These are phyloP conservation scores for Ceratocystis cubensis DNA, from an alignment of 2,329 filamentous ascomycete genomes.

Conservation along the genomic window DNA sequence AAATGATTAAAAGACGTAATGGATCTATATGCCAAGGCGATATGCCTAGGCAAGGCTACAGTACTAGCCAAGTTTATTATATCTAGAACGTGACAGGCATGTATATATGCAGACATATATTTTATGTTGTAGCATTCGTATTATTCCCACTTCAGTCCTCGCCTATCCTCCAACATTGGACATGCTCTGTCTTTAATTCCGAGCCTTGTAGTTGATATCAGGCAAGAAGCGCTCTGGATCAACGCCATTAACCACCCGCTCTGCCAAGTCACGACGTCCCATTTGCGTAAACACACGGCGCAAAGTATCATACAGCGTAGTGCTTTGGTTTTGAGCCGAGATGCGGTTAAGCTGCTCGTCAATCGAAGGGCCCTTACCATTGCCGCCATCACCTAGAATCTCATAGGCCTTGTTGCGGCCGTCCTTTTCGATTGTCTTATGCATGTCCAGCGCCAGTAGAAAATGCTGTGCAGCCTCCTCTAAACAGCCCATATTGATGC, in stretches of 20 bases:
- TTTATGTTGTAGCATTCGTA: too few species aligned
- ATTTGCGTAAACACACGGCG: constrained; percentile 93
- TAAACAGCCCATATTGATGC: constrained; percentile 95
- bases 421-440: constrained; percentile 80
- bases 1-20: too few species aligned
- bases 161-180: too few species aligned
- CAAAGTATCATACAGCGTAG: constrained; percentile 90
- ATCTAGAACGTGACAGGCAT: background rate
- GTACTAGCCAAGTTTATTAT: too few species aligned
- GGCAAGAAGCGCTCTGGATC: constrained; percentile 79
- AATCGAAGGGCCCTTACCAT: constrained; percentile 30
- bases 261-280: constrained; percentile 75
- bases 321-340: constrained; percentile 91
- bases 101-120: background rate
- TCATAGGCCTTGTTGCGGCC: constrained; percentile 73
- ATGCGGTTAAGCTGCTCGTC: constrained; percentile 74
- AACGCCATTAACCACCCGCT: constrained; percentile 78
- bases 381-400: constrained; percentile 48
- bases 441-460: constrained; percentile 84
- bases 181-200: constrained; percentile 43
- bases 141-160: too few species aligned
- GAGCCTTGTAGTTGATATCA: constrained; percentile 50
- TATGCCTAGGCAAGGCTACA: too few species aligned
- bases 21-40: too few species aligned
- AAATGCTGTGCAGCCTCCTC: constrained; percentile 87